A percentile compares a stretch with the other conserved stretches of the same genome.
phyloP scores from a whole-genome alignment of 2,329 filamentous ascomycete species.

The Colletotrichum cordylinicola region DNA sequence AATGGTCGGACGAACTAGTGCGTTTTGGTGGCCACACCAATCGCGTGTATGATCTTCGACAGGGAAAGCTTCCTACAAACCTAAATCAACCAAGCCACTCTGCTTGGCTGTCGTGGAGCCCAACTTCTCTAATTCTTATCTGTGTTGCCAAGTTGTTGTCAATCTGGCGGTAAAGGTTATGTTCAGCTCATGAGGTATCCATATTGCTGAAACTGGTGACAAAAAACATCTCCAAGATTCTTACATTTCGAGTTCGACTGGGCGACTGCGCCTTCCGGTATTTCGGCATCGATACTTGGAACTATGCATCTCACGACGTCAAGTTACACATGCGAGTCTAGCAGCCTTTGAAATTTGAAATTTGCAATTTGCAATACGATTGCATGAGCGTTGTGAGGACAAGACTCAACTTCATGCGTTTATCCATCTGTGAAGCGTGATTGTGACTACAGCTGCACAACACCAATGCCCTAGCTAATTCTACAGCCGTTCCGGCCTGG shows the following conservation, averaged over 20 bases:
- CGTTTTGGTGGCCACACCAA: background rate
- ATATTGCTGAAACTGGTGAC: background rate
- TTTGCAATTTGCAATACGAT: too few species aligned
- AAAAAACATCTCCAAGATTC: background rate
- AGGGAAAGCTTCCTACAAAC: slow-evolving; percentile 5
- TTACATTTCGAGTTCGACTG: background rate
- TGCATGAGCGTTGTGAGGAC: too few species aligned
- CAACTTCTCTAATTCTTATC: background rate
- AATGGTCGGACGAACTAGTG: slow-evolving; percentile 7
- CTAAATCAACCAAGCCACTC: background rate
- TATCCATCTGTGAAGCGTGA: accelerated
- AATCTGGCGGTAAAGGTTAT: background rate
- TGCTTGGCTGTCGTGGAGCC: background rate
- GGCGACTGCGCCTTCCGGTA: background rate
- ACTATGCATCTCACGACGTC: background rate
- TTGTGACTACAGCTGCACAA: background rate
- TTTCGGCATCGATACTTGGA: background rate
- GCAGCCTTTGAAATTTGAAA: background rate
- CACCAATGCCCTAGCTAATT: background rate
- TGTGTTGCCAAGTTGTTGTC: background rate
- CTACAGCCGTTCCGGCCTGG: background rate
- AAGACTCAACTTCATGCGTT: background rate
- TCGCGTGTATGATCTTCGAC: background rate
- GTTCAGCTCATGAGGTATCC: background rate
- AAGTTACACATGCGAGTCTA: background rate